Conservation (phyloP, 2,329 filamentous ascomycete genomes). For the Eurotiales sp. region DNA sequence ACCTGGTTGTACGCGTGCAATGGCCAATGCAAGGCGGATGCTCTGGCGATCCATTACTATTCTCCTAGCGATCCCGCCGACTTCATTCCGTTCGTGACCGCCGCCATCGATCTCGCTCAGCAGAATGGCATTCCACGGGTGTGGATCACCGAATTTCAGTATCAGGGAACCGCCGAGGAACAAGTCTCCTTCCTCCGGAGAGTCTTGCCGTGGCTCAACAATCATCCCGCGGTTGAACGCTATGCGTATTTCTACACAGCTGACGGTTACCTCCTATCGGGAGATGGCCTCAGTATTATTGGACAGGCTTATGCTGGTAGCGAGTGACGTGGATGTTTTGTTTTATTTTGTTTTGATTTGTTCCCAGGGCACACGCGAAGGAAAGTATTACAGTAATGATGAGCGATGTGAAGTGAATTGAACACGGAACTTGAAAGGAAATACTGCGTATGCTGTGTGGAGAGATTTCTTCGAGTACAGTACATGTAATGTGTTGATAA, state of each 20-base stretch:
- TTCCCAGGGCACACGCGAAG: no score
- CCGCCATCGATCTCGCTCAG: constrained; percentile 32
- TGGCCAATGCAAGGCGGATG: constrained; percentile 34
- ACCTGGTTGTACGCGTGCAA: constrained; percentile 36
- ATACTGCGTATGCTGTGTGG: no score
- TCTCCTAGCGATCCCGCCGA: constrained; percentile 22
- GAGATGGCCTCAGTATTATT: constrained; percentile 22
- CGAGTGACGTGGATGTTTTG: no score
- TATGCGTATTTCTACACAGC: constrained; percentile 42
- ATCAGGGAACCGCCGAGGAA: constrained; percentile 22
- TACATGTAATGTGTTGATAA: no score
- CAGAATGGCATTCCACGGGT: constrained; percentile 33
- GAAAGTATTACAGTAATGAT: no score
- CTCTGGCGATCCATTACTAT: constrained; percentile 46
- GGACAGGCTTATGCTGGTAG: constrained; percentile 31
- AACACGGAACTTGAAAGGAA: no score
- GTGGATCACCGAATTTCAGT: constrained; percentile 47
- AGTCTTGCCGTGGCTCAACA: constrained; percentile 38
- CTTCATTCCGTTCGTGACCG: constrained; percentile 19
- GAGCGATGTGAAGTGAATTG: no score
- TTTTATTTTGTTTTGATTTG: no score
- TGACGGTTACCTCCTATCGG: constrained; percentile 30
- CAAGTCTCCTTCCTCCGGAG: constrained; percentile 34
- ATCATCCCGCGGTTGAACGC: constrained; percentile 31
- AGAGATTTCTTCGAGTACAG: no score